Base-by-base conservation (phyloP, 2,329 filamentous ascomycete species). In the Exophiala aquamarina region DNA sequence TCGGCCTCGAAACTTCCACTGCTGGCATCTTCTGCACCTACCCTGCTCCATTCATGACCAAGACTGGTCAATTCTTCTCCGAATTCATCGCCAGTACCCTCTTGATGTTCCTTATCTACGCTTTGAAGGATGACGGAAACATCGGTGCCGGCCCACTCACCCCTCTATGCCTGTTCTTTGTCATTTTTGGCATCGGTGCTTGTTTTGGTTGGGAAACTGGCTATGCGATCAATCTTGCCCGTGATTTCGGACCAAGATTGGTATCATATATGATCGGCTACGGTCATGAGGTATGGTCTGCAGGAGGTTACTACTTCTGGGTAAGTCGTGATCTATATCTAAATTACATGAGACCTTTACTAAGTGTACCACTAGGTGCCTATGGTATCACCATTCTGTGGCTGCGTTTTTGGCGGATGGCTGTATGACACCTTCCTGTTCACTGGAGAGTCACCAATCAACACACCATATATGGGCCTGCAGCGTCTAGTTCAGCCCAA, bases 181-280 rank as follows among this genome's bases (percentile, higher is more conserved):
- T 88, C 38, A 82, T 89, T 52, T 88, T 88, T 61, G 85, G 83
- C 10, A 81, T 89, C 18, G 84, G 84, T 15, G 81, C 82, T 21
- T 85, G 82, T 61, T 88, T 87, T 59, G 86, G 86, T 5, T 88
- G 83, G 83, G 79, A 89, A 64, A 89, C 85, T 1, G 84, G 86
- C 29, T 89, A 86, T 66, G 85, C 84, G 13, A 87, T 88, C 55
- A 89, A 89, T 59, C 66, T 87, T 33, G 85, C 84, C 28, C 76
- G 86, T 65, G 86, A 89, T 55, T 86, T 89, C 61, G 83, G 83
- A 1, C 84, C 84, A 8, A 72, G 85, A 9, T 64, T 88, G 34
- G 78, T 86, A 52, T 78, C 79, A 1, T 86, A 82, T 61, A 78
- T 83, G 61, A 58, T 88, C 44, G 86, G 86, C 2, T 89, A 89